These are phyloP conservation scores for Endoconidiophora polonica DNA, from an alignment of 2,329 filamentous ascomycete genomes.

Conservation along the genomic window DNA sequence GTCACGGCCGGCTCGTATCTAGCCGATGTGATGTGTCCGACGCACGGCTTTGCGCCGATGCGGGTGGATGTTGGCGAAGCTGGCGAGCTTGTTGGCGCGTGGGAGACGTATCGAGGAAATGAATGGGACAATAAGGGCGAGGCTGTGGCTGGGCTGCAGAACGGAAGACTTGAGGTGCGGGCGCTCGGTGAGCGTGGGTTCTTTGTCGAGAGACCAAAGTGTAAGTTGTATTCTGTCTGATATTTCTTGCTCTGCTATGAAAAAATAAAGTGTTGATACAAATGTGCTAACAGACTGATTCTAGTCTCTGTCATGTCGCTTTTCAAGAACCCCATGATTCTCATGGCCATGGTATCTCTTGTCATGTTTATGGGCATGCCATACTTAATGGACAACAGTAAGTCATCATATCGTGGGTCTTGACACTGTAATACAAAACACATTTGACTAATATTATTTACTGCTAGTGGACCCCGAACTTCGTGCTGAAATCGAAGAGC, in stretches of 20 bases:
- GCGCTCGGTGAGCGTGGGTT: constrained; percentile 51
- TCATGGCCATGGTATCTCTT: constrained; percentile 73
- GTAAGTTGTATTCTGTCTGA: constrained; percentile 33
- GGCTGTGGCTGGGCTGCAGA: constrained; percentile 26
- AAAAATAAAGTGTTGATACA: neutral
- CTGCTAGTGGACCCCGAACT: constrained; percentile 84
- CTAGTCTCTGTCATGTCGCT: constrained; percentile 64
- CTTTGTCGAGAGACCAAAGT: constrained; percentile 58
- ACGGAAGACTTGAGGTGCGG: constrained; percentile 40
- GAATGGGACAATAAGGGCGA: constrained; percentile 80
- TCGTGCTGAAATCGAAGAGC: constrained; percentile 80
- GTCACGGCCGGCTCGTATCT: constrained; percentile 62
- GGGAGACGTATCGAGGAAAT: constrained; percentile 78
- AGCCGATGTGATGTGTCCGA: constrained; percentile 59
- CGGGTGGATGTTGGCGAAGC: constrained; percentile 69
- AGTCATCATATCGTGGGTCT: constrained; percentile 21
- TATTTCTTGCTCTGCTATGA: neutral
- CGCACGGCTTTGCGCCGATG: constrained; percentile 61
- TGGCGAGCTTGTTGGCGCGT: constrained; percentile 53
- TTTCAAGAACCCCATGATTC: constrained; percentile 90
- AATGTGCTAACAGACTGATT: neutral
- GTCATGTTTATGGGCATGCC: constrained; percentile 82
- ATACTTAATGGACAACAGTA: constrained; percentile 90
- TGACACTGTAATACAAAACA: neutral
- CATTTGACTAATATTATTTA: constrained; percentile 12